Evolutionary conservation across 768 basidiomycete species (phyloP), one percentile per base, ranked within the genome.

Genomic region (Rhodocollybia butyracea): DNA sequence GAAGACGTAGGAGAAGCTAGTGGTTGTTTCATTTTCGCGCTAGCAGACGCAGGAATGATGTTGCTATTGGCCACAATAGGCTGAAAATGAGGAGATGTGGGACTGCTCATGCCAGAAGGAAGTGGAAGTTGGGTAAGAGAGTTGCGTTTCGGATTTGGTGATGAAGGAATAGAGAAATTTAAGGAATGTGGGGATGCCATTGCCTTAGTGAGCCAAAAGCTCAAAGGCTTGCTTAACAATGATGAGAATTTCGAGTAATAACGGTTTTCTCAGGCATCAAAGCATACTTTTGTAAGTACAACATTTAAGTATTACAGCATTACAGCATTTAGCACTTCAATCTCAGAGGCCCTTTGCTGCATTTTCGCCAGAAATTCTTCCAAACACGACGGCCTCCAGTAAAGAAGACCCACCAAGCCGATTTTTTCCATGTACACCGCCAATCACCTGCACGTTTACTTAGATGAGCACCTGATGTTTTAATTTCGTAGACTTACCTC

Each of bases 351-450:
- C 51, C 46, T 52, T 47, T 22, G 55, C 66, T 5, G 64, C 64
- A 0, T 51, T 54, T n/a, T 53, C 54, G 8, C 66, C 66, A 3
- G 65, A 65, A 31, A 68, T 55, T 27, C 66, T 50, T 40, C 66
- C 66, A 59, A 68, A 68, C 19, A 68, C 66, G n/a, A 66, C 65
- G 17, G 63, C 63, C 57, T 68, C 66, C 15, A 68, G 51, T 27
- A 68, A 41, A 24, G 65, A 66, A 47, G 65, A 66, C 1, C 66
- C 66, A 41, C 64, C 66, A 36, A 68, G 59, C 8, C 66, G 53
- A 43, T 68, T 68, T 54, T 59, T 46, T 19, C 65, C 66, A 43
- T 68, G 66, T 29, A 68, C 65, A n/a, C 66, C 66, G 29, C 66
- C 66, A 38, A 65, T 66, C 26, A 61, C n/a, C n/a, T n/a, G n/a